These are phyloP conservation scores for Stentor coeruleus DNA, from an alignment of 73 alveolate genomes.

Conservation along the genomic window DNA sequence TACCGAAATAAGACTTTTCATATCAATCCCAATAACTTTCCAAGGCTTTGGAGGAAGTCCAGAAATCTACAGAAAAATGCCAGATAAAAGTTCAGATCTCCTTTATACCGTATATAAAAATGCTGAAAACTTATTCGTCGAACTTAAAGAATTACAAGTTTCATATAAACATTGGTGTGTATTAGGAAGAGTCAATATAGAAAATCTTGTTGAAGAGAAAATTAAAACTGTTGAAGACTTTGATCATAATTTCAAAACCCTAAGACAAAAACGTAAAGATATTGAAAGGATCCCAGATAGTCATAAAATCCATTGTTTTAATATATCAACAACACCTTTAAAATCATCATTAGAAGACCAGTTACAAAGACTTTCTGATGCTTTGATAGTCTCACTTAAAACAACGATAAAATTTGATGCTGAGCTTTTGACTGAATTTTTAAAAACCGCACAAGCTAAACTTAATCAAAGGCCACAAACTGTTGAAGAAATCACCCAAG, in stretches of 20 bases:
- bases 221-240: constrained; percentile 89
- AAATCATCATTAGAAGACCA: constrained; percentile 83
- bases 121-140: constrained; percentile 82
- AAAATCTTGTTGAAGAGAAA: constrained; percentile 82
- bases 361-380: constrained; percentile 90
- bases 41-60: constrained; percentile 95
- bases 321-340: constrained; percentile 73
- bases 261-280: constrained; percentile 84
- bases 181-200: constrained; percentile 51
- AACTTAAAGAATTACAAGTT: constrained; percentile 51
- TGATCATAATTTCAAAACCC: constrained; percentile 92
- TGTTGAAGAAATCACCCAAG: constrained; percentile 92
- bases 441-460: constrained; percentile 82
- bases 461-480: constrained; percentile 83
- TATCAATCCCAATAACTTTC: constrained; percentile 89
- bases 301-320: constrained; percentile 87
- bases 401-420: constrained; percentile 78
- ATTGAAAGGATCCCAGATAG: constrained; percentile 85
- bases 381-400: constrained; percentile 74
- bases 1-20: constrained; percentile 72
- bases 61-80: constrained; percentile 92
- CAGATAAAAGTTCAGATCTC: constrained; percentile 91
- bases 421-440: constrained; percentile 76
- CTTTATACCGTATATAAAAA: constrained; percentile 88
- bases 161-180: constrained; percentile 39